Base-by-base conservation (phyloP, 225 moss, liverwort and hornwort genomes). In the Pseudisothecium myosuroides region DNA sequence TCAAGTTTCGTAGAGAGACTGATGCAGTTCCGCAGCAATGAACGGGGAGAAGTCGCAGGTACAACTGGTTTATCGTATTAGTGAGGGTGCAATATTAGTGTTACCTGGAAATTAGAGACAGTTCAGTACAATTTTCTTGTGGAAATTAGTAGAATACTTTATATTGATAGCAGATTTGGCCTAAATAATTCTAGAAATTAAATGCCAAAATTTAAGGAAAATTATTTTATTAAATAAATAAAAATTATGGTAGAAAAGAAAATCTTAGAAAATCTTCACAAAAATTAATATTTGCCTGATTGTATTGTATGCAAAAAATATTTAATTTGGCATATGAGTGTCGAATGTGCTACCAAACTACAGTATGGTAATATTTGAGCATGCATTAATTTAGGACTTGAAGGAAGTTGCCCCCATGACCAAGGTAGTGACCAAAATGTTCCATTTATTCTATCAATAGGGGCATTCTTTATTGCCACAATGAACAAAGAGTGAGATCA, bases 401-500 rank as follows among this genome's bases (percentile, higher is more conserved):
- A 43, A 43, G 27, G 16, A 72, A 0, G 0, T 0, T 26, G 4
- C 15, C 41, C 34, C 71, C 3, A 41, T 41, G 15, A 45, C 2
- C 6, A 17, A 28, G 6, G 29, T 28, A 73, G 4, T 47, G 6
- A 45, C 6, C 28, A 11, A 73, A 73, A 28, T 47, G 47, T 4
- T 47, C 6, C 1, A 28, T 29, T 73, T 29, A 28, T 73, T 47
- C 6, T 0, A 29, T 2, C 11, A 47, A 29, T 43, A 10, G 5
- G 11, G 29, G 16, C 17, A 47, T 47, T 73, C 1, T 45, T 45
- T 73, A 1, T 16, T 73, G 73, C 17, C 2, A 43, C 0, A 10
- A 0, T 17, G 4, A 73, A 29, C 2, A 74, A 0, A n/a, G n/a
- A n/a, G n/a, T 17, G 5, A 29, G 6, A 7, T 29, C 10, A 0